phyloP scores from a whole-genome alignment of 805 yeast species.

The Saturnispora halmiae region DNA sequence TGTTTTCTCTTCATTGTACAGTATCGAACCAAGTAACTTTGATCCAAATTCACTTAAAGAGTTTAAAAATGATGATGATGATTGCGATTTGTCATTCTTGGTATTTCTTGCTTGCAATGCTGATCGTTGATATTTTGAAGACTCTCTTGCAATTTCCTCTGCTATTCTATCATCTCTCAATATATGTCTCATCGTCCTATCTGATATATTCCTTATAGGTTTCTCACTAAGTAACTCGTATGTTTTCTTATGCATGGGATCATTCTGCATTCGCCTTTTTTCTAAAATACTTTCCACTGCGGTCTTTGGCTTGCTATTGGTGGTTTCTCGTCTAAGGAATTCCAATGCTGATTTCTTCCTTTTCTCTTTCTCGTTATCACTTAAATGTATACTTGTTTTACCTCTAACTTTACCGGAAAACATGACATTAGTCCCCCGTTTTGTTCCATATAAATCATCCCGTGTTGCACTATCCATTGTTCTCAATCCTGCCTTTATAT shows the following conservation, averaged over 20 bases:
- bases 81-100: neutral
- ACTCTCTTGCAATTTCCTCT: constrained; percentile 15
- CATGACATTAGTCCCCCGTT: neutral
- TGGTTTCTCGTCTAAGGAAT: constrained; percentile 11
- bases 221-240: constrained; percentile 24
- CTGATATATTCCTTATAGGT: constrained; percentile 20
- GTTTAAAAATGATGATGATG: constrained; percentile 16
- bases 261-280: neutral
- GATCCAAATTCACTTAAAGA: constrained; percentile 26
- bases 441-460: no score
- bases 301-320: neutral
- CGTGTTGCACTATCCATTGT: no score
- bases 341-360: constrained; percentile 14
- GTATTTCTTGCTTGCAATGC: neutral
- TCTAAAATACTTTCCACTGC: neutral
- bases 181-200: constrained; percentile 8
- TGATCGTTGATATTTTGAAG: constrained; percentile 4
- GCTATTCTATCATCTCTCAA: constrained; percentile 18
- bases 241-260: constrained; percentile 15
- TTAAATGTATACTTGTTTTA: neutral
- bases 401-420: neutral
- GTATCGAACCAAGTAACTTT: constrained; percentile 21
- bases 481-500: no score
- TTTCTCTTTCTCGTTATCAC: constrained; percentile 10
- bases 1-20: constrained; percentile 21